Evolutionary conservation across 345 rosid species (phyloP).

Genomic region (Eucalyptus decipiens): DNA sequence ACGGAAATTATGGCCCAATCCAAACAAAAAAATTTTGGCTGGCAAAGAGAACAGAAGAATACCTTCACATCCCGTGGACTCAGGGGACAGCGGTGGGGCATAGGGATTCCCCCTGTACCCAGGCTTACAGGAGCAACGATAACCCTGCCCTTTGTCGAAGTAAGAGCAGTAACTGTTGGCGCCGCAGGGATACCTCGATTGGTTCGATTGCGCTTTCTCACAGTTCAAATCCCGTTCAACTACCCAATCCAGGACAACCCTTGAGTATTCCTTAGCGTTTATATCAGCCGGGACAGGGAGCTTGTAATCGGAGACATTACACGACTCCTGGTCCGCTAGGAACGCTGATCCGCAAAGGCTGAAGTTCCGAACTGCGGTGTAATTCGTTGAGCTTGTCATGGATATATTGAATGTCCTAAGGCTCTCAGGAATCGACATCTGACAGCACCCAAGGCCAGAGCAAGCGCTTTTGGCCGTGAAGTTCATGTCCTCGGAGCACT

Average conservation of each 20-base stretch:
- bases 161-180: too few species aligned
- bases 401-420: background rate
- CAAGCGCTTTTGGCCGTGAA: background rate
- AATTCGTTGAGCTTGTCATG: rapidly evolving
- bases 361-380: background rate
- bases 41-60: too few species aligned
- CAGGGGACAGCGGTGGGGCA: too few species aligned
- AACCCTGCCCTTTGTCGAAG: too few species aligned
- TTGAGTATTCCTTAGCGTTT: background rate
- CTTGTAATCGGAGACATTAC: background rate
- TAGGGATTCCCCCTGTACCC: too few species aligned
- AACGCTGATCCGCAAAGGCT: background rate
- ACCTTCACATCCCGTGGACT: too few species aligned
- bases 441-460: background rate
- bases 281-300: background rate
- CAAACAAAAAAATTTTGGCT: too few species aligned
- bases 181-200: too few species aligned
- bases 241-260: background rate
- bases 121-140: too few species aligned
- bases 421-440: background rate
- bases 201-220: background rate
- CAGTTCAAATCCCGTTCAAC: too few species aligned
- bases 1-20: too few species aligned
- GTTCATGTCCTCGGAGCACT: background rate
- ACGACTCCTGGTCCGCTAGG: background rate